Evolutionary conservation across 1,284 basidiomycete genomes (phyloP).

Genomic region (Boletus mariae): DNA sequence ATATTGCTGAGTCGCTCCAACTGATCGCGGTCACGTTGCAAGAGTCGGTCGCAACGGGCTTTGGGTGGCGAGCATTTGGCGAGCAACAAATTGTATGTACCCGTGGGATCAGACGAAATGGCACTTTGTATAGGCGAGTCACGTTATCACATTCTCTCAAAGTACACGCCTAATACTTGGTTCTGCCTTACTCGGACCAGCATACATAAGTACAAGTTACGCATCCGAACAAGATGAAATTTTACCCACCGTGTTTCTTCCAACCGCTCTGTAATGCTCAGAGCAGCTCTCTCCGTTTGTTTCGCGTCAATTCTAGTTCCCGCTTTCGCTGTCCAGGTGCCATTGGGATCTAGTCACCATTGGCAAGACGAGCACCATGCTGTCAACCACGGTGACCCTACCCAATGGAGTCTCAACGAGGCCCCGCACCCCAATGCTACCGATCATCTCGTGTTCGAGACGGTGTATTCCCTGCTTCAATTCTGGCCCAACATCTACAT

Average conservation of each 20-base stretch:
- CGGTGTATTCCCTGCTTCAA: slow-evolving; percentile 1
- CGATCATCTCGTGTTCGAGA: slow-evolving; percentile 1
- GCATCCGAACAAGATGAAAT: background rate
- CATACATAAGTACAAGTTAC: no score
- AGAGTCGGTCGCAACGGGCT: slow-evolving; percentile 20
- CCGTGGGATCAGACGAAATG: no score
- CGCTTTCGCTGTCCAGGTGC: background rate
- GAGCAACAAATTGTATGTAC: background rate
- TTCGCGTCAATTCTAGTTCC: background rate
- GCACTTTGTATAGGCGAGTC: no score
- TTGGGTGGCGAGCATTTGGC: slow-evolving; percentile 15
- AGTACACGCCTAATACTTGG: no score
- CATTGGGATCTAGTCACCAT: background rate
- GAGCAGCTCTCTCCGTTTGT: background rate
- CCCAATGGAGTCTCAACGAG: slow-evolving; percentile 15
- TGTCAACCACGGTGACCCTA: background rate
- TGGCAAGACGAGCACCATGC: background rate
- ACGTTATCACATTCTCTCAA: no score
- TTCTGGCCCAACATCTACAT: background rate
- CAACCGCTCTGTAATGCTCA: background rate
- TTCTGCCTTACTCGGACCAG: no score
- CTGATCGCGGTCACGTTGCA: slow-evolving; percentile 19
- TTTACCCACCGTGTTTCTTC: background rate
- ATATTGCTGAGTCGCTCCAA: slow-evolving; percentile 19
- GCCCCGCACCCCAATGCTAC: background rate